phyloP scores from a whole-genome alignment of 1,284 basidiomycete species.

The Naganishia albida region DNA sequence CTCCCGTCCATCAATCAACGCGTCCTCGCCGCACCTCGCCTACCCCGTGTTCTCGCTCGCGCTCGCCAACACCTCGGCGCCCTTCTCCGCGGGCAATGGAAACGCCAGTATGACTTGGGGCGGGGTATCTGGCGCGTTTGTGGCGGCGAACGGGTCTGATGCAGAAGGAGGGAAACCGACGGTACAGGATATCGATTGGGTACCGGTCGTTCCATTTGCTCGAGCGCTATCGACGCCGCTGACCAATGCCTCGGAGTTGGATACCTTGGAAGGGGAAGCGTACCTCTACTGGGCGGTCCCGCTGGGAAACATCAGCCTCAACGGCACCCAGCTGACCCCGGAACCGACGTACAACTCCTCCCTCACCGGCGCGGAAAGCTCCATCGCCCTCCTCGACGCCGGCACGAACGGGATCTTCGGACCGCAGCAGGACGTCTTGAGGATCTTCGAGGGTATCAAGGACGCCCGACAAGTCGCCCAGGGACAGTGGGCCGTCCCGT shows the following conservation, averaged over 20 bases:
- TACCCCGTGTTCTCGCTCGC: slow-evolving; percentile 48
- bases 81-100: slow-evolving; percentile 34
- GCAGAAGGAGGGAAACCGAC: slow-evolving; percentile 36
- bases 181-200: slow-evolving; percentile 46
- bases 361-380: slow-evolving; percentile 63
- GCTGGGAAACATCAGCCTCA: slow-evolving; percentile 65
- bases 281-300: slow-evolving; percentile 80
- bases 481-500: slow-evolving; percentile 82
- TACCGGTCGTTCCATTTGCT: slow-evolving; percentile 45
- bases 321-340: slow-evolving; percentile 62
- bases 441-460: slow-evolving; percentile 65
- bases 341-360: slow-evolving; percentile 73
- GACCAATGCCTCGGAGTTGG: slow-evolving; percentile 11
- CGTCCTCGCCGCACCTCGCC: slow-evolving; percentile 34
- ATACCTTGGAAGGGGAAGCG: slow-evolving; percentile 42
- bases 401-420: slow-evolving; percentile 77
- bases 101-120: slow-evolving; percentile 45
- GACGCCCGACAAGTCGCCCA: slow-evolving; percentile 66
- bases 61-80: slow-evolving; percentile 37
- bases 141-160: slow-evolving; percentile 33
- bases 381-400: slow-evolving; percentile 76
- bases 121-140: slow-evolving; percentile 43
- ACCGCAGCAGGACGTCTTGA: slow-evolving; percentile 73
- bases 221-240: neutral
- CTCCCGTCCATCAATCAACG: slow-evolving; percentile 10